Percentiles rank a stretch among this genome's conserved stretches.
phyloP scores from a whole-genome alignment of 83 land plant genomes.

The Larix sibirica region DNA sequence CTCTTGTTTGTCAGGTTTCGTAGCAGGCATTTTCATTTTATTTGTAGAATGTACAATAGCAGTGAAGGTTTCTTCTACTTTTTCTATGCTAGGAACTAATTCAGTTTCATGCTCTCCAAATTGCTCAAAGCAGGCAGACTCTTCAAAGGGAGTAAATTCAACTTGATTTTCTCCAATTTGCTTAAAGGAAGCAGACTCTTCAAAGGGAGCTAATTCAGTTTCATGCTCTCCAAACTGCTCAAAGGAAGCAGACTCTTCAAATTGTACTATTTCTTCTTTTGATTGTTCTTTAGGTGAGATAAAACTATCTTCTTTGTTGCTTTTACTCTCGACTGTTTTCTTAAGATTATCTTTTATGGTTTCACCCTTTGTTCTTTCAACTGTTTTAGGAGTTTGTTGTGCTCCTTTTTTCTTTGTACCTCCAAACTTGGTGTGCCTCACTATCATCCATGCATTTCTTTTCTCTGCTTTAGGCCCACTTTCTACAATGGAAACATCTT shows the following conservation, averaged over 20 bases:
- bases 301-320: not conserved
- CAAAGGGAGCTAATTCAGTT: not conserved
- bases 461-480: conserved; percentile 47
- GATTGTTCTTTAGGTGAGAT: not conserved
- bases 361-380: not conserved
- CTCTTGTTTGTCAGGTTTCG: not conserved
- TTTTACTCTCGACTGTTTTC: not conserved
- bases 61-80: not conserved
- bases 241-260: not conserved
- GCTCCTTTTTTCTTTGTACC: conserved; percentile 26
- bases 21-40: not conserved
- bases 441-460: conserved; percentile 42
- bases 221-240: not conserved
- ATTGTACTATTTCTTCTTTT: not conserved
- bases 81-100: not conserved
- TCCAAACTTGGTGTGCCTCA: conserved; percentile 60
- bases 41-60: not conserved
- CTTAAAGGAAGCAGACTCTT: not conserved
- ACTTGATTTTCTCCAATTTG: not conserved
- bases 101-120: not conserved
- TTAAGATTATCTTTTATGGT: not conserved
- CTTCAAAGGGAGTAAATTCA: not conserved
- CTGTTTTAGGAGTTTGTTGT: conserved; percentile 19
- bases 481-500: conserved; percentile 54
- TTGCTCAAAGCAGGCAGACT: not conserved